Evolutionary conservation across 352 stramenopile species (phyloP).

Genomic region (Aphanomyces astaci): DNA sequence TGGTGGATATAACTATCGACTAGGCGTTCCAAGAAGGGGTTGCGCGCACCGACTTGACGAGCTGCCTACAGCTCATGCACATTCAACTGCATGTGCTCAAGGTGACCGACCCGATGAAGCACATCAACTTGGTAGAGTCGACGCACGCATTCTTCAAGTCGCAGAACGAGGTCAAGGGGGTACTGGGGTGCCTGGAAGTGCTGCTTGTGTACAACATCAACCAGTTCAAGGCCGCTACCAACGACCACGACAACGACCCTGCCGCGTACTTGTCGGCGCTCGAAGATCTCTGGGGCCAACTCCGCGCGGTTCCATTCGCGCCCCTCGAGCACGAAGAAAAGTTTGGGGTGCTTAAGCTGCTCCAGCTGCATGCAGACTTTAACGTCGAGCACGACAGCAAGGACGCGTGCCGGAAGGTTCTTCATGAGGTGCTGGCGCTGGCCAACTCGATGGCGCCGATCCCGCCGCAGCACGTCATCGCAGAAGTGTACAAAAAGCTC

Average conservation of each 20-base stretch:
- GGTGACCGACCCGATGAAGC: conserved; percentile 22
- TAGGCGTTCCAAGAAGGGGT: conserved; percentile 22
- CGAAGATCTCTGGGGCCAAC: conserved; percentile 10
- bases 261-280: neutral
- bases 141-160: conserved; percentile 20
- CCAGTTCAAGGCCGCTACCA: conserved; percentile 5
- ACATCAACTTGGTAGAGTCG: conserved; percentile 23
- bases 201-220: conserved; percentile 9
- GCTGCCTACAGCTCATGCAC: conserved; percentile 13
- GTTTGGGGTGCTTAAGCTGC: conserved; percentile 17
- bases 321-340: conserved; percentile 23
- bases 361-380: conserved; percentile 23
- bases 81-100: conserved; percentile 24
- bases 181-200: conserved; percentile 22
- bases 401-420: conserved; percentile 4
- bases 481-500: conserved; percentile 37
- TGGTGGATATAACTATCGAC: too few species aligned
- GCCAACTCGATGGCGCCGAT: conserved; percentile 18
- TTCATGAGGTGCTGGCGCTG: conserved; percentile 6
- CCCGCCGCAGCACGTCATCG: conserved; percentile 20
- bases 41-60: conserved; percentile 5
- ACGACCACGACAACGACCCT: neutral
- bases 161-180: conserved; percentile 21
- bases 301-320: conserved; percentile 14
- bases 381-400: conserved; percentile 15